Conservation (phyloP, 495 filamentous ascomycete species). For the Aspergillus kassunensis region DNA sequence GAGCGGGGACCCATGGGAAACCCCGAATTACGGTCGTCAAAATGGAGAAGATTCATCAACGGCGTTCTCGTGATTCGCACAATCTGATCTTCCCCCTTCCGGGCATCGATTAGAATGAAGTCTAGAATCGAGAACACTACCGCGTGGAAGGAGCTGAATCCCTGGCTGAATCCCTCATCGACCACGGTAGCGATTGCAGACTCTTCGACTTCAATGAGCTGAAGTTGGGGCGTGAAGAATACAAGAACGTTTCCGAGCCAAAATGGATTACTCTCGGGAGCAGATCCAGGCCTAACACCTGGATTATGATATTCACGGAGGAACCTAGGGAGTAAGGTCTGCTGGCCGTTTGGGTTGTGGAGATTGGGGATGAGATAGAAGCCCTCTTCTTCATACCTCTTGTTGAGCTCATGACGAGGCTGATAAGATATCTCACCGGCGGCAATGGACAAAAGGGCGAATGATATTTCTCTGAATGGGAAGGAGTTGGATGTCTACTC, state of each 20-base stretch:
- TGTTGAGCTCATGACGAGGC: background rate
- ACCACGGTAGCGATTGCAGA: slow-evolving; percentile 16
- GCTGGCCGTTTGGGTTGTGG: background rate
- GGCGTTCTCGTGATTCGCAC: slow-evolving; percentile 9
- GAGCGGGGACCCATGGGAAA: slow-evolving; percentile 12
- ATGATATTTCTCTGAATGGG: slow-evolving; percentile 17
- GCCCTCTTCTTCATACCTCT: slow-evolving; percentile 9
- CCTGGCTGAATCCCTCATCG: slow-evolving; percentile 11
- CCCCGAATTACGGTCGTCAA: slow-evolving; percentile 10
- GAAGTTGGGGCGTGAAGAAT: slow-evolving; percentile 13
- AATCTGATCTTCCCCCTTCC: background rate
- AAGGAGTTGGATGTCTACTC: slow-evolving; percentile 13
- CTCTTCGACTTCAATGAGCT: slow-evolving; percentile 19
- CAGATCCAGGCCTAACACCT: slow-evolving; percentile 15
- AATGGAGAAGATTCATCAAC: slow-evolving; percentile 14
- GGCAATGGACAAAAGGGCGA: slow-evolving; percentile 17
- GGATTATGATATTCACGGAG: slow-evolving; percentile 13
- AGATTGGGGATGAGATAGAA: slow-evolving; percentile 11
- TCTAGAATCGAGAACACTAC: slow-evolving; percentile 21
- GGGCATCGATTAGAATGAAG: slow-evolving; percentile 12
- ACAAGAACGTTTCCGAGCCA: slow-evolving; percentile 18
- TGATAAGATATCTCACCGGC: slow-evolving; percentile 17
- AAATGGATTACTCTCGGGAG: slow-evolving; percentile 14
- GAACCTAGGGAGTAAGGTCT: slow-evolving; percentile 16
- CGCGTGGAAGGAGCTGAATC: slow-evolving; percentile 9